Conservation (phyloP, 176 grass and related monocot genomes). For the Alopecurus myosuroides region DNA sequence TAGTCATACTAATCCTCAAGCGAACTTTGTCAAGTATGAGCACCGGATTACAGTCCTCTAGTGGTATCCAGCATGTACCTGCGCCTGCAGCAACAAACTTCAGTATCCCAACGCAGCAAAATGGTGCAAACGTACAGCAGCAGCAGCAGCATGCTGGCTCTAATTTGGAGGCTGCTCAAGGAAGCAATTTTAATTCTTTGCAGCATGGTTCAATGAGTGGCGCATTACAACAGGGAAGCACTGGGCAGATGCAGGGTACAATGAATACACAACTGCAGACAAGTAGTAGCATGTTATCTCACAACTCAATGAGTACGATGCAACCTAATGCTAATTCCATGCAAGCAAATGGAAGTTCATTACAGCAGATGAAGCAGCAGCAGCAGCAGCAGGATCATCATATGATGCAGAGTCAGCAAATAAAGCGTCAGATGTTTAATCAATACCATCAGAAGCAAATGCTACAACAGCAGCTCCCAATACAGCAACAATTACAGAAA, state of each 20-base stretch:
- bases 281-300: constrained; percentile 52
- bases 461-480: constrained; percentile 45
- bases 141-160: constrained; percentile 36
- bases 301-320: constrained; percentile 50
- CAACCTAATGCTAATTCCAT: constrained; percentile 55
- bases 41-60: constrained; percentile 45
- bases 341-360: constrained; percentile 55
- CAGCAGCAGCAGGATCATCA: constrained; percentile 79
- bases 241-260: constrained; percentile 40
- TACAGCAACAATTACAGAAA: constrained; percentile 62
- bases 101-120: constrained; percentile 64
- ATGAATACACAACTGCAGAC: constrained; percentile 47
- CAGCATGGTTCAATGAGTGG: constrained; percentile 56
- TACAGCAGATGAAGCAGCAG: constrained; percentile 75
- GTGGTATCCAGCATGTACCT: constrained; percentile 55
- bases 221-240: constrained; percentile 41
- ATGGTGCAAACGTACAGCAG: constrained; percentile 56
- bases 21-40: constrained; percentile 48
- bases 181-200: constrained; percentile 61
- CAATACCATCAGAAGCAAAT: constrained; percentile 62
- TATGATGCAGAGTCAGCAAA: constrained; percentile 57
- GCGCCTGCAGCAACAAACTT: constrained; percentile 55
- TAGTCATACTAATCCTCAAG: constrained; percentile 58
- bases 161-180: constrained; percentile 48
- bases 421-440: constrained; percentile 49